These are phyloP conservation scores for Bocquillonia castaneifolia DNA, from an alignment of 441 rosid genomes.

Conservation along the genomic window DNA sequence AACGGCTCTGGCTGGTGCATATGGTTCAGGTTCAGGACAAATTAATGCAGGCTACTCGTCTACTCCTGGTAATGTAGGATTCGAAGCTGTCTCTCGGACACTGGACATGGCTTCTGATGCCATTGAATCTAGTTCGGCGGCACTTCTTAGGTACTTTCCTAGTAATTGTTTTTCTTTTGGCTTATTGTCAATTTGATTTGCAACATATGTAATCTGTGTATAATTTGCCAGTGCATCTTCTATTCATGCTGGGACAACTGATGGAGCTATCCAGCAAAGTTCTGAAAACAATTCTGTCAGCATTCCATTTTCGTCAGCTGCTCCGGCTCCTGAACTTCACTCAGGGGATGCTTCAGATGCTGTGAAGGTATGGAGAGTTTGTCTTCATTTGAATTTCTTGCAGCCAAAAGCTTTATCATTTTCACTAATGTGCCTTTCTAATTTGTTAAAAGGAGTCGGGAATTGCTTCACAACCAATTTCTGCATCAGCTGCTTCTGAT, in stretches of 20 bases:
- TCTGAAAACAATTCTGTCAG: constrained; percentile 44
- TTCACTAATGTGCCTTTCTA: constrained; percentile 24
- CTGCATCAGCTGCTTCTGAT: constrained; percentile 57
- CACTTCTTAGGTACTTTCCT: constrained; percentile 49
- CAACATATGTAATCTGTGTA: constrained; percentile 10
- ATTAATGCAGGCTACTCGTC: constrained; percentile 46
- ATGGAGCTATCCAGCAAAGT: constrained; percentile 41
- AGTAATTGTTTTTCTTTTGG: neutral
- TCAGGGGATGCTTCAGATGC: constrained; percentile 46
- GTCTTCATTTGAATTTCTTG: constrained; percentile 9
- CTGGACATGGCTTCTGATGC: constrained; percentile 62
- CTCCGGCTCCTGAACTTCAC: constrained; percentile 48
- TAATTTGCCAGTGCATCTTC: constrained; percentile 48
- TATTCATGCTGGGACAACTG: constrained; percentile 48
- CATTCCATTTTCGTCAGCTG: constrained; percentile 47
- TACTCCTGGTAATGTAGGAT: constrained; percentile 42
- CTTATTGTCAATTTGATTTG: constrained; percentile 5
- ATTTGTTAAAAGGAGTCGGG: constrained; percentile 48
- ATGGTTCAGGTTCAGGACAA: constrained; percentile 57
- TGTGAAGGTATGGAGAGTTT: constrained; percentile 45
- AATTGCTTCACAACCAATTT: constrained; percentile 44
- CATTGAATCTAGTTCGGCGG: constrained; percentile 50
- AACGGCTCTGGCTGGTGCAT: constrained; percentile 42
- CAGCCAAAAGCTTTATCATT: constrained; percentile 6
- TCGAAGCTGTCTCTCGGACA: constrained; percentile 52